Evolutionary conservation across 2,329 filamentous ascomycete species (phyloP).

Genomic region (Penicillium olsonii): DNA sequence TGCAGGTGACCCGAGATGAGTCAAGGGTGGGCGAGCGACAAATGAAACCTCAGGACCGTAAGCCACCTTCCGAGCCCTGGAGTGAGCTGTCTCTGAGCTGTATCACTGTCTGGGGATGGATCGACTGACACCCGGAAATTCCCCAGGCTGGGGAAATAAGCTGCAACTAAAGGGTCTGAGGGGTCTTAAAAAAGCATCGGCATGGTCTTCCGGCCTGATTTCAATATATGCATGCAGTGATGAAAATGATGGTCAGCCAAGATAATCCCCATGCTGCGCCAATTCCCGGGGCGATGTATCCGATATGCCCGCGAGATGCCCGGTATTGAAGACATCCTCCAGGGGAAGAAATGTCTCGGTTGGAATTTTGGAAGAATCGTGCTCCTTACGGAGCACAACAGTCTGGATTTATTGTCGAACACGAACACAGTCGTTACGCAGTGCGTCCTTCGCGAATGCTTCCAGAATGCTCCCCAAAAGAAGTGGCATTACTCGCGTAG

Average conservation of each 20-base stretch:
- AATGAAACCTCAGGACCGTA: conserved; percentile 19
- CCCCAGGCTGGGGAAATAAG: background rate
- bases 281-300: background rate
- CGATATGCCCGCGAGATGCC: background rate
- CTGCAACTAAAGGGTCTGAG: conserved; percentile 6
- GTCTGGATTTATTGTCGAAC: background rate
- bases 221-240: background rate
- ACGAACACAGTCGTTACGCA: background rate
- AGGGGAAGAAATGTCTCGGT: conserved; percentile 1
- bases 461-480: background rate
- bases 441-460: background rate
- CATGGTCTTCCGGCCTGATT: background rate
- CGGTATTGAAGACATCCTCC: background rate
- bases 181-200: background rate
- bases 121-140: background rate
- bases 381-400: background rate
- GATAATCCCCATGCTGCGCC: background rate
- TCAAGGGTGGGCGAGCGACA: conserved; percentile 19
- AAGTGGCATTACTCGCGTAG: background rate
- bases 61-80: conserved; percentile 10
- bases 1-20: conserved; percentile 28
- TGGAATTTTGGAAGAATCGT: background rate
- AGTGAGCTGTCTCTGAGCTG: conserved; percentile 7
- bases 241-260: background rate
- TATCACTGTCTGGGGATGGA: background rate